These are phyloP conservation scores for Nakazawaea anatomiae DNA, from an alignment of 805 yeast species.

Conservation along the genomic window DNA sequence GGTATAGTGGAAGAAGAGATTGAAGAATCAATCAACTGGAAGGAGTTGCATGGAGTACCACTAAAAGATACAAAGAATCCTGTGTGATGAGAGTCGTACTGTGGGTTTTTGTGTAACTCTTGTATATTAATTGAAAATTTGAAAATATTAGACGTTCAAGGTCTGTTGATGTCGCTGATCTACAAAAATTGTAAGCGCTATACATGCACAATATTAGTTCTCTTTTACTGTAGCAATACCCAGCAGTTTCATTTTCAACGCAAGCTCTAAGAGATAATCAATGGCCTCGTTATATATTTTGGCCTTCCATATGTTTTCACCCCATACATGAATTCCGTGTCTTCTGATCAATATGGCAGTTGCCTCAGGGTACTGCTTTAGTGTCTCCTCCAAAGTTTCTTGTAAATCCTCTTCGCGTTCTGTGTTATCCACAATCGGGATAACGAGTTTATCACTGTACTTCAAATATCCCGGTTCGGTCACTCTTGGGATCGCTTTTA, in stretches of 20 bases:
- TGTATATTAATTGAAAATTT: background rate
- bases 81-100: slow-evolving; percentile 7
- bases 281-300: slow-evolving; percentile 90
- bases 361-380: slow-evolving; percentile 65
- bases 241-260: slow-evolving; percentile 70
- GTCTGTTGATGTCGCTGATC: no score
- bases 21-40: slow-evolving; percentile 37
- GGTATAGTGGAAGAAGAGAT: slow-evolving; percentile 44
- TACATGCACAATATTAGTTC: background rate
- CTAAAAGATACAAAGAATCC: slow-evolving; percentile 26
- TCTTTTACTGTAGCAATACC: slow-evolving; percentile 49
- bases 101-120: background rate
- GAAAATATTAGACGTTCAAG: no score
- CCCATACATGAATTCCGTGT: slow-evolving; percentile 98
- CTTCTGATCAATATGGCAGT: slow-evolving; percentile 87
- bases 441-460: slow-evolving; percentile 66
- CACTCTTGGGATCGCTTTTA: slow-evolving; percentile 80
- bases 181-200: background rate
- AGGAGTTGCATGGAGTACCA: slow-evolving; percentile 17
- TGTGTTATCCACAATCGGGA: slow-evolving; percentile 89
- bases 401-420: slow-evolving; percentile 84
- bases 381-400: slow-evolving; percentile 56
- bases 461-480: slow-evolving; percentile 63
- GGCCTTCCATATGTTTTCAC: slow-evolving; percentile 86
- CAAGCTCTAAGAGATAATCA: slow-evolving; percentile 81